Evolutionary conservation across 2,329 filamentous ascomycete species (phyloP), one percentile per base, ranked within the genome.

Genomic region (Colletotrichum falcatum): DNA sequence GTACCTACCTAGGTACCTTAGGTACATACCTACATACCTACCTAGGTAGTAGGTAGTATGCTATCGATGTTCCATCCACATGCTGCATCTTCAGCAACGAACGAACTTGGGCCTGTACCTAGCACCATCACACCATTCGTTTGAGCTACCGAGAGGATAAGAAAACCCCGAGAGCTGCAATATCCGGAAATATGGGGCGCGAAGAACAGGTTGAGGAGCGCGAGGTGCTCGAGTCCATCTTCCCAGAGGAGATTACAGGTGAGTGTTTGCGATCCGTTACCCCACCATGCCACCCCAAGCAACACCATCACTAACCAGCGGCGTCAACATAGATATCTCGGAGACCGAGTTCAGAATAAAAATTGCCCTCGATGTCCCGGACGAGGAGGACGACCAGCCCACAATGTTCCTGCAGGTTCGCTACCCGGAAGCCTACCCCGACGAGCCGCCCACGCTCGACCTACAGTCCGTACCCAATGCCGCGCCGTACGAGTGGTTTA

Each of bases 171-270:
- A 18, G 20, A 30, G 46, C n/a, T 30, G 12, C 4, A 33, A 30
- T 30, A 8, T 53, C 42, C n/a, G 48, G 11, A 74, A 83, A 72
- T 9, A 91, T 92, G 90, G 89, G 89, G 60, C 87, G 84, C 79
- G 95, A 98, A 86, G 96, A 99, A 72, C 96, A 99, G 81, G 84
- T 91, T 74, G 96, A 99, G 84, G 96, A 99, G 87, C 91, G 95
- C 72, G 96, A 99, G 82, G 95, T 99, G 76, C 94, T 99, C 79
- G 94, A 97, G 79, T 98, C 95, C 72, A 99, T 99, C 78, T 99
- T 98, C 76, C 94, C 96, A 1, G 95, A 99, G 71, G 96, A 99
- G 84, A 97, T 99, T 76, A 95, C 91, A 88, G 92, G 94, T 95
- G 78, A 39, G 54, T 56, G 14, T 56, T 26, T 33, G 4, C 9